Evolutionary conservation across 495 filamentous ascomycete species (phyloP).

Genomic region (Hypoxylon intermedium): DNA sequence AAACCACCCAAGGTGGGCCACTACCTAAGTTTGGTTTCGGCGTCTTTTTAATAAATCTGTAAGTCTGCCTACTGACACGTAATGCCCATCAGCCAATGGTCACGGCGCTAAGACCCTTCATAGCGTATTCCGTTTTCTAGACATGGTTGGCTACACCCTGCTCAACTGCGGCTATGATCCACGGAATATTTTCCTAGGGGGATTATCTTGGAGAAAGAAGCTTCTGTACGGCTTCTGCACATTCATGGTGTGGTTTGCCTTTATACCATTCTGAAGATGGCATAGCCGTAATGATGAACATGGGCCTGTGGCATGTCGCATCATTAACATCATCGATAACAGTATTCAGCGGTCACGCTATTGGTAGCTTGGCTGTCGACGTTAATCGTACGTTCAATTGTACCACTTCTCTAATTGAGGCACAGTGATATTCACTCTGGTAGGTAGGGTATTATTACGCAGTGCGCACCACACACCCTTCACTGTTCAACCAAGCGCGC

Average conservation of each 20-base stretch:
- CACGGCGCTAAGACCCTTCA: slow-evolving; percentile 4
- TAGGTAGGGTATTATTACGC: too few relatives aligned
- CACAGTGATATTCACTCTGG: too few relatives aligned
- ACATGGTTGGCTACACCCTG: slow-evolving; percentile 40
- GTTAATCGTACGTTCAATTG: too few relatives aligned
- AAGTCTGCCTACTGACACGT: slow-evolving; percentile 5
- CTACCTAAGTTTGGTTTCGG: slow-evolving; percentile 42
- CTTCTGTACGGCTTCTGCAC: slow-evolving; percentile 41
- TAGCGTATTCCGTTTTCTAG: slow-evolving; percentile 42
- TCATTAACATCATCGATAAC: slow-evolving; percentile 17
- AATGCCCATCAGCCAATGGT: not conserved
- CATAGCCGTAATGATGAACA: slow-evolving; percentile 19
- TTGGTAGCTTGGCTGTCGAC: slow-evolving; percentile 7
- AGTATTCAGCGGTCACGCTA: too few relatives aligned
- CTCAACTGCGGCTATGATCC: slow-evolving; percentile 45
- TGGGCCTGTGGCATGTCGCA: slow-evolving; percentile 7
- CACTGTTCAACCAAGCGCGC: too few relatives aligned
- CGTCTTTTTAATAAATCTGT: slow-evolving; percentile 45
- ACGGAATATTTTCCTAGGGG: slow-evolving; percentile 38
- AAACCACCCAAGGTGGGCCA: slow-evolving; percentile 23
- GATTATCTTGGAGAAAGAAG: slow-evolving; percentile 35
- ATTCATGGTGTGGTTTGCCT: slow-evolving; percentile 45
- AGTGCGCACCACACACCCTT: too few relatives aligned
- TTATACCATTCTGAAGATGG: slow-evolving; percentile 42
- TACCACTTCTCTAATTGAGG: too few relatives aligned